These are phyloP conservation scores for Neopestalotiopsis clavispora DNA, from an alignment of 2,329 filamentous ascomycete genomes.

Conservation along the genomic window DNA sequence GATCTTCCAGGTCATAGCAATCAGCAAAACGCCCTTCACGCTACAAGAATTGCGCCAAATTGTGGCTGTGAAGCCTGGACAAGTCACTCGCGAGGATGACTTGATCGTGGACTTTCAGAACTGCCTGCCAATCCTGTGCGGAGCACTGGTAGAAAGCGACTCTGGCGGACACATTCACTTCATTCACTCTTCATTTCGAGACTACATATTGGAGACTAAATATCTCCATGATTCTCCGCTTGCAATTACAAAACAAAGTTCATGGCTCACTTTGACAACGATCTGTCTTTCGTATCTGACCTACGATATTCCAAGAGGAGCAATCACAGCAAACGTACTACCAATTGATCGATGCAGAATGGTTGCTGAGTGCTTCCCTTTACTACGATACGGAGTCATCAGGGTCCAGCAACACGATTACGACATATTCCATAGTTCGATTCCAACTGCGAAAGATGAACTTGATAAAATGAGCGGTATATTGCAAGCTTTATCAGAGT, in stretches of 20 bases:
- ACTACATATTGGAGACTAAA: not conserved
- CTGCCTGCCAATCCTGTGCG: not conserved
- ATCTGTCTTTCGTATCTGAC: not conserved
- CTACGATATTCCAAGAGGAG: not conserved
- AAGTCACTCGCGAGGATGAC: not conserved
- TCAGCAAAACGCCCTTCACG: not conserved
- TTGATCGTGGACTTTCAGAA: not conserved
- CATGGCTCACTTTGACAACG: not conserved
- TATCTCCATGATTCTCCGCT: not conserved
- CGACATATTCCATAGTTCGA: not conserved
- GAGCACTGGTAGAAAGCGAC: not conserved
- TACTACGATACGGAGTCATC: too few relatives aligned
- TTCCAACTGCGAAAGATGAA: not conserved
- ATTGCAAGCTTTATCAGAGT: not conserved
- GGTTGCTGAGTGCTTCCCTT: too few relatives aligned
- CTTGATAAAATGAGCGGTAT: not conserved
- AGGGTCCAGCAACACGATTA: not conserved
- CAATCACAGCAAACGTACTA: too few relatives aligned
- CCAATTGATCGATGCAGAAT: too few relatives aligned
- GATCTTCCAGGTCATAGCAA: not conserved
- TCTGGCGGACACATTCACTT: not conserved
- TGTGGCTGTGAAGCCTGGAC: not conserved
- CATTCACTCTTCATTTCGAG: not conserved
- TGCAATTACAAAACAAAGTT: not conserved
- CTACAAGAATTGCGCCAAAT: not conserved